These are phyloP conservation scores for Stagonosporopsis cucurbitacearum DNA, from an alignment of 2,329 filamentous ascomycete genomes.

Conservation along the genomic window DNA sequence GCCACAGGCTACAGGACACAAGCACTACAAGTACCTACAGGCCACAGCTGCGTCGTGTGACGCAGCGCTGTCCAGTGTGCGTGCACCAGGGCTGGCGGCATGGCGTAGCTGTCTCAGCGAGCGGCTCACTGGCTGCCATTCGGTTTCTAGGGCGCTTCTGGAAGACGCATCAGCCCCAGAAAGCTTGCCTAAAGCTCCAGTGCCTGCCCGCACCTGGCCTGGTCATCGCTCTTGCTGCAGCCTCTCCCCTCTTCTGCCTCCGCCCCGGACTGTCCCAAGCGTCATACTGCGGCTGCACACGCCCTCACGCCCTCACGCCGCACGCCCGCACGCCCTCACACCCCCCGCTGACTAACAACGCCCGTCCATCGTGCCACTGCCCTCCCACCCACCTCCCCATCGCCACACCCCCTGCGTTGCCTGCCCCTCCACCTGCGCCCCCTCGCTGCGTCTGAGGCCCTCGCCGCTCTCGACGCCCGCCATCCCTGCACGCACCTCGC, in stretches of 20 bases:
- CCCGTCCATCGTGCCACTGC: slow-evolving; percentile 11
- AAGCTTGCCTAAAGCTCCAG: slow-evolving; percentile 28
- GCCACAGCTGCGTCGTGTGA: slow-evolving; percentile 18
- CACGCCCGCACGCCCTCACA: slow-evolving; percentile 17
- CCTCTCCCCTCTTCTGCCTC: slow-evolving; percentile 29
- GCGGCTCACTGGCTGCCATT: slow-evolving; percentile 8
- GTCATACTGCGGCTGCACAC: slow-evolving; percentile 24
- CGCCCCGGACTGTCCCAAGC: slow-evolving; percentile 23
- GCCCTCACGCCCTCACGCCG: slow-evolving; percentile 18
- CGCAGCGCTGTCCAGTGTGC: slow-evolving; percentile 25
- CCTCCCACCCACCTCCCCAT: slow-evolving; percentile 1
- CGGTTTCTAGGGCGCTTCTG: slow-evolving; percentile 40
- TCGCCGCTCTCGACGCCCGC: slow-evolving; percentile 36
- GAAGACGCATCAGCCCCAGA: slow-evolving; percentile 31
- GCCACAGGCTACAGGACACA: no score
- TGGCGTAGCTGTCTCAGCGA: slow-evolving; percentile 21
- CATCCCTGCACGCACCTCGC: slow-evolving; percentile 47
- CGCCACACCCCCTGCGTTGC: slow-evolving; percentile 3
- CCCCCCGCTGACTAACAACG: slow-evolving; percentile 11
- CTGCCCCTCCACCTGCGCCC: slow-evolving; percentile 22
- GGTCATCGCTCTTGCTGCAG: slow-evolving; percentile 23
- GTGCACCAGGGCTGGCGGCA: slow-evolving; percentile 19
- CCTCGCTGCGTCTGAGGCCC: slow-evolving; percentile 35
- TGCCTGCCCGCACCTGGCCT: slow-evolving; percentile 25
- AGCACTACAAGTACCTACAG: no score